These are phyloP conservation scores for Hypoxylon sp. DNA, from an alignment of 2,329 filamentous ascomycete genomes.

Conservation along the genomic window DNA sequence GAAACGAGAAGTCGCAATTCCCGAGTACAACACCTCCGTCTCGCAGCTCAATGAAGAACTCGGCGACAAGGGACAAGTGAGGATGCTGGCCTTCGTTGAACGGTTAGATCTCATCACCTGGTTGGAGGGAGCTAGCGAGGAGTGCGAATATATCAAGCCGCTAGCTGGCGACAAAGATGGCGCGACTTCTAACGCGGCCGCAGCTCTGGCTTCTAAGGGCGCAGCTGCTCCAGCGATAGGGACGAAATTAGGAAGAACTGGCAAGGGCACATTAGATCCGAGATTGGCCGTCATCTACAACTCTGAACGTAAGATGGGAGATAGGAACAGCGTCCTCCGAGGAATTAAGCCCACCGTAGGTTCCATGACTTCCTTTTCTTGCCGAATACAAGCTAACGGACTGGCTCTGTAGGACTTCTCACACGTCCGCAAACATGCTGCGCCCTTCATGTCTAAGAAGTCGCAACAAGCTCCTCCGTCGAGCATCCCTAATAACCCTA, in stretches of 20 bases:
- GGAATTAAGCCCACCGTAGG: constrained; percentile 90
- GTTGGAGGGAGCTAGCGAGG: constrained; percentile 90
- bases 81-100: constrained; percentile 93
- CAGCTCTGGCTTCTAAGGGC: constrained; percentile 58
- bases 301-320: constrained; percentile 90
- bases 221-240: constrained; percentile 59
- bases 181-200: constrained; percentile 60
- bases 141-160: constrained; percentile 93
- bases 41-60: constrained; percentile 86
- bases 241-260: constrained; percentile 65
- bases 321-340: constrained; percentile 88
- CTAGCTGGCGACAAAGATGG: constrained; percentile 76
- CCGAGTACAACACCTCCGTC: constrained; percentile 90
- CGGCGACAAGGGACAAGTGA: constrained; percentile 76
- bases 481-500: constrained; percentile 59
- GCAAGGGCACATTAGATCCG: constrained; percentile 81
- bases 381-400: constrained; percentile 12
- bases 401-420: constrained; percentile 83
- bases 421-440: constrained; percentile 88
- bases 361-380: constrained; percentile 33
- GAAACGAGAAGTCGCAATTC: constrained; percentile 90
- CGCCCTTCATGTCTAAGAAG: constrained; percentile 79
- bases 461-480: constrained; percentile 58
- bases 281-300: constrained; percentile 90
- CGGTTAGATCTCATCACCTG: constrained; percentile 92